Conservation (phyloP, 306 rosid species). For the Elaeagnus macrophylla region DNA sequence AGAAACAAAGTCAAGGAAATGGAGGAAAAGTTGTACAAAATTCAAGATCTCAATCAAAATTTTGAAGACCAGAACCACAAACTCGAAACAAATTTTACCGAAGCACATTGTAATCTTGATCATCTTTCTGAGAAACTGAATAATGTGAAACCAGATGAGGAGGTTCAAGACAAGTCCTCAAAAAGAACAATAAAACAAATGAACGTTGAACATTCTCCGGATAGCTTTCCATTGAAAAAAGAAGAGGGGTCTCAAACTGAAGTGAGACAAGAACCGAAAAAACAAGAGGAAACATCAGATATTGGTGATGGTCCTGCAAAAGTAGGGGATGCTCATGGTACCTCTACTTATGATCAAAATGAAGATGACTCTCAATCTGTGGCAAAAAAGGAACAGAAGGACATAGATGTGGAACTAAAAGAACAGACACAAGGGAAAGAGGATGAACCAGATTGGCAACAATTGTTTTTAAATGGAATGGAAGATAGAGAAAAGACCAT, state of each 20-base stretch:
- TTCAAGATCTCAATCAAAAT: constrained; percentile 43
- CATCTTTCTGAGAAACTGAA: constrained; percentile 48
- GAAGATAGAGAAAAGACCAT: constrained; percentile 57
- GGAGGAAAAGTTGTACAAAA: constrained; percentile 46
- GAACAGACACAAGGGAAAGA: constrained; percentile 22
- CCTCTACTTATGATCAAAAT: constrained; percentile 24
- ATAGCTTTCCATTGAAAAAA: constrained; percentile 14
- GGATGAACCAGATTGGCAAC: constrained; percentile 75
- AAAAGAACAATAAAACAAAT: not conserved
- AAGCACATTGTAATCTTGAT: constrained; percentile 45
- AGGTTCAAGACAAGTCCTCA: constrained; percentile 20
- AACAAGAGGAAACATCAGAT: too few species aligned
- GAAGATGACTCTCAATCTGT: constrained; percentile 18
- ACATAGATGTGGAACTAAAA: constrained; percentile 15
- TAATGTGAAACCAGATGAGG: constrained; percentile 36
- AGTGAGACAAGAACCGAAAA: too few species aligned
- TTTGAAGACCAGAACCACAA: constrained; percentile 45
- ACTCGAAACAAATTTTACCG: constrained; percentile 52
- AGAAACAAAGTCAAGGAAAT: constrained; percentile 44
- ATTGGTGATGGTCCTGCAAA: too few species aligned
- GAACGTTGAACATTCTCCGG: too few species aligned
- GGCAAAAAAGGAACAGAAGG: constrained; percentile 17
- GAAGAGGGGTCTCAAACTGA: constrained; percentile 6
- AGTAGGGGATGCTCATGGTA: constrained; percentile 8
- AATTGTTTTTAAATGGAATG: constrained; percentile 59